Evolutionary conservation across 306 rosid species (phyloP).

Genomic region (Rosa persica): DNA sequence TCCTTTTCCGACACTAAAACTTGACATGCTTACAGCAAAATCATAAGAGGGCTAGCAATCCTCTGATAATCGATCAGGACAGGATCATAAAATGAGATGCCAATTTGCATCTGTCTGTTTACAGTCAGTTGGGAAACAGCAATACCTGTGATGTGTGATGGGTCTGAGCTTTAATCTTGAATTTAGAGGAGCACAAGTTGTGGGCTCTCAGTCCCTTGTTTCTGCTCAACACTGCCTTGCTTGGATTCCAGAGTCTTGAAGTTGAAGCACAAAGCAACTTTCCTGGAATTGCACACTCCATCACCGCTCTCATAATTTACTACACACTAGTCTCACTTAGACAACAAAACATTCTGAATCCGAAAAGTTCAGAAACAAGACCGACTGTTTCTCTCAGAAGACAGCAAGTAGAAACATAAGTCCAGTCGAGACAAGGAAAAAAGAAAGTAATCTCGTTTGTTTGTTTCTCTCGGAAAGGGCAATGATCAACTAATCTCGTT

Average conservation of each 20-base stretch:
- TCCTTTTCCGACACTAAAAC: too few species aligned
- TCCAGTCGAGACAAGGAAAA: too few species aligned
- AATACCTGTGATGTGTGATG: conserved; percentile 13
- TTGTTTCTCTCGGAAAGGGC: too few species aligned
- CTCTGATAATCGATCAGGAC: too few species aligned
- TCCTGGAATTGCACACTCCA: conserved; percentile 19
- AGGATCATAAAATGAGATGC: neutral
- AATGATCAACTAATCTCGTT: too few species aligned
- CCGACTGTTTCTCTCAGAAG: too few species aligned
- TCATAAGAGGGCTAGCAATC: too few species aligned
- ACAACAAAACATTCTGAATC: neutral
- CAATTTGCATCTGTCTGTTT: neutral
- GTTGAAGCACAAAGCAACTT: conserved; percentile 2
- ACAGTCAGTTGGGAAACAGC: neutral
- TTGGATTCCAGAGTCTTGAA: neutral
- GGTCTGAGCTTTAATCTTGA: conserved; percentile 8
- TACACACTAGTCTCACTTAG: neutral
- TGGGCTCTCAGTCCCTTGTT: neutral
- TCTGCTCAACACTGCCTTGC: neutral
- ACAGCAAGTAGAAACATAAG: too few species aligned
- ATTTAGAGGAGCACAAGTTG: conserved; percentile 7
- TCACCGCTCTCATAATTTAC: neutral
- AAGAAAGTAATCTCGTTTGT: too few species aligned
- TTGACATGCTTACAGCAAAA: too few species aligned
- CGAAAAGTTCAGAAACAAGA: too few species aligned